Evolutionary conservation across 2,329 filamentous ascomycete species (phyloP).

Genomic region (Calcarisporium arbuscula): DNA sequence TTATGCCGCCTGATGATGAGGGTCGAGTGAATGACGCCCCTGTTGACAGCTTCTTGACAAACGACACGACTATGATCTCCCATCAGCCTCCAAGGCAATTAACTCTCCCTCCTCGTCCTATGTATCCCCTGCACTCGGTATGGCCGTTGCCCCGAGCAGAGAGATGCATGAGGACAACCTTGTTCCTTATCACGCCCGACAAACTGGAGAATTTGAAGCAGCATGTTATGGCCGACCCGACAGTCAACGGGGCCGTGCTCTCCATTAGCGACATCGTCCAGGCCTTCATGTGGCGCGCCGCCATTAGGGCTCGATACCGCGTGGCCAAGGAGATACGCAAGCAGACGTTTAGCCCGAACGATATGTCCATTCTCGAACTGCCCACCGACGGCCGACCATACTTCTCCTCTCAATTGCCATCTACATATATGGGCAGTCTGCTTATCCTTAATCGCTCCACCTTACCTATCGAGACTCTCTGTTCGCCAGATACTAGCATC

Average conservation of each 20-base stretch:
- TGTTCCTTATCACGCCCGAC: conserved; percentile 24
- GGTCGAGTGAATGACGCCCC: too few species aligned
- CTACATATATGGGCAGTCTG: conserved; percentile 21
- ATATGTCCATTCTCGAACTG: conserved; percentile 26
- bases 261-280: conserved; percentile 32
- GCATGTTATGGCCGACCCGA: conserved; percentile 18
- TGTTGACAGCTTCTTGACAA: too few species aligned
- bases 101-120: conserved; percentile 15
- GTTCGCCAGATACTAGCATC: conserved; percentile 19
- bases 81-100: not conserved
- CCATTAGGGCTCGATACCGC: conserved; percentile 26
- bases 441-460: conserved; percentile 20
- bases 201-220: conserved; percentile 23
- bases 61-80: too few species aligned
- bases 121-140: conserved; percentile 18
- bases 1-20: conserved; percentile 11
- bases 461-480: conserved; percentile 19
- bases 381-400: conserved; percentile 24
- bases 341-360: conserved; percentile 13
- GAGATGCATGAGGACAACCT: conserved; percentile 19
- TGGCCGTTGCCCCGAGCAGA: conserved; percentile 24
- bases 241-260: conserved; percentile 15
- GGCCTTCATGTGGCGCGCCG: conserved; percentile 32
- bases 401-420: conserved; percentile 21
- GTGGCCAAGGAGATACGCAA: conserved; percentile 19